Conservation (phyloP, 176 grass and related monocot genomes). For the Oryza meyeriana region DNA sequence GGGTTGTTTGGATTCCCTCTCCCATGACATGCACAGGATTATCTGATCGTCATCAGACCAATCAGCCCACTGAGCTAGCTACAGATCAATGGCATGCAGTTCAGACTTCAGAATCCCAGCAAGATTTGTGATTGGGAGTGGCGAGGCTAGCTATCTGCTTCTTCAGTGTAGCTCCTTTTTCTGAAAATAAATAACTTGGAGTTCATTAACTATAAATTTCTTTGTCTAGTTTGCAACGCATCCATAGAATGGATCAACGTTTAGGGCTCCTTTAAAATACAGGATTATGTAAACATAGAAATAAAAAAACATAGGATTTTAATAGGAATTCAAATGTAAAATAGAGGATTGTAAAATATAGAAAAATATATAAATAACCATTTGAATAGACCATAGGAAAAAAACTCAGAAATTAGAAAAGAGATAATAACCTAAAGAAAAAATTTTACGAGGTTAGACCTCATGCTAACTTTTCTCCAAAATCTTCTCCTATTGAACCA, state of each 20-base stretch:
- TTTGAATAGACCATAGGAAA: no score
- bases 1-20: not conserved
- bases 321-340: no score
- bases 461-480: no score
- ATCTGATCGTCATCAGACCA: not conserved
- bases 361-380: no score
- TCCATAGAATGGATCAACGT: not conserved
- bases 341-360: no score
- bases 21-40: not conserved
- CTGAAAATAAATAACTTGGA: not conserved
- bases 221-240: not conserved
- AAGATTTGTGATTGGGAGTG: not conserved
- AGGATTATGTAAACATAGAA: no score
- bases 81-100: not conserved
- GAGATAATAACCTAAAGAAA: no score
- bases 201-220: not conserved
- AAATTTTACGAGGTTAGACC: no score
- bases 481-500: no score
- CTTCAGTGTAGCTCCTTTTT: not conserved
- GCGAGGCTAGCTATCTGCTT: not conserved
- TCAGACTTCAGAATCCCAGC: not conserved
- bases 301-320: no score
- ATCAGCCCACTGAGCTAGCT: not conserved
- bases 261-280: no score
- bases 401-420: no score